Percentiles rank a stretch among this genome's conserved stretches.
Evolutionary conservation across 1,284 basidiomycete species (phyloP).

Genomic region (Irpex sp.): DNA sequence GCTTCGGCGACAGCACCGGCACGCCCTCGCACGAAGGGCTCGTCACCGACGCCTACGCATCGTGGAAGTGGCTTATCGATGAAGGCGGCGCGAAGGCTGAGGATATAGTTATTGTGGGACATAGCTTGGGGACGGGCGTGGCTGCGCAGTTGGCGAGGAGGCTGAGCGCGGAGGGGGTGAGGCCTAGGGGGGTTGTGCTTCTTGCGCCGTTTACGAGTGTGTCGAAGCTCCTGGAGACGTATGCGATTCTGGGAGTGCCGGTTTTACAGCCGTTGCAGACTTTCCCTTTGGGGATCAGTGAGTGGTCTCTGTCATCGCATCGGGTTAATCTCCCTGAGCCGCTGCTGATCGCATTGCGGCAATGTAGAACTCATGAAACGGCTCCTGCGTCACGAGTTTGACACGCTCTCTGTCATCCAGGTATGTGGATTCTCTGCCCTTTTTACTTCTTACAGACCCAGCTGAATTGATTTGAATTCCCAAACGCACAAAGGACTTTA

Average conservation of each 20-base stretch:
- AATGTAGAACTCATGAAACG: constrained; percentile 55
- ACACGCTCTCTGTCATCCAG: constrained; percentile 57
- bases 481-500: constrained; percentile 22
- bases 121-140: constrained; percentile 83
- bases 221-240: constrained; percentile 63
- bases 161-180: constrained; percentile 50
- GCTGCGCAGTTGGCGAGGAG: constrained; percentile 57
- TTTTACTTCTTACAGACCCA: constrained; percentile 3
- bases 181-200: constrained; percentile 62
- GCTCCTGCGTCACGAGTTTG: constrained; percentile 61
- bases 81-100: constrained; percentile 50
- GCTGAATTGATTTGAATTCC: background rate
- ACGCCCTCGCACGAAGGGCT: constrained; percentile 76
- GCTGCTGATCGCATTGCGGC: constrained; percentile 46
- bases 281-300: constrained; percentile 70
- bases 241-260: constrained; percentile 69
- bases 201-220: constrained; percentile 79
- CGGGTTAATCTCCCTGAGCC: background rate
- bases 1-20: constrained; percentile 86
- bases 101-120: constrained; percentile 72
- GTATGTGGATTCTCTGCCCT: constrained; percentile 33
- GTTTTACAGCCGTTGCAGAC: constrained; percentile 65
- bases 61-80: constrained; percentile 74
- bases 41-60: constrained; percentile 71
- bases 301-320: constrained; percentile 26